Evolutionary conservation across 139 green algal species (phyloP), one percentile per base, ranked within the genome.

Genomic region (Limnomonas spitsbergensis): DNA sequence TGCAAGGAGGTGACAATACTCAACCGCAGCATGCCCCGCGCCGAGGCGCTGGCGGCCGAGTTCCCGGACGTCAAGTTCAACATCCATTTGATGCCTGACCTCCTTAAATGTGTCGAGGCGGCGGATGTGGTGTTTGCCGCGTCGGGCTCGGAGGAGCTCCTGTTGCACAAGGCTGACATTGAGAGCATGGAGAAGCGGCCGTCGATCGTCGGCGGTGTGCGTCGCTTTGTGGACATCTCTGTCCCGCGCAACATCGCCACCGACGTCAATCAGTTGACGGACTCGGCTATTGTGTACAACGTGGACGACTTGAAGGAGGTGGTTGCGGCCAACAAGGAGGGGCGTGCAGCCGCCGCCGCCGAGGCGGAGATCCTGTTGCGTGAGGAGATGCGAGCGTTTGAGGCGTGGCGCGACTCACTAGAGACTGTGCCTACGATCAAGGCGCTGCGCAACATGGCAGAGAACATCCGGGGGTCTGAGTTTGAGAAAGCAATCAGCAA

Each of bases 391-490:
- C 76, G 83, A 32, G 80, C 87, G 0, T 99, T 99, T 83, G 96
- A 99, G 89, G 90, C 91, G 37, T 99, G 96, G 96, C 85, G 96
- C 24, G 96, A 99, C 87, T 94, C 84, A 0, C 83, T 99, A 37
- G 96, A 98, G 80, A 99, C 96, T 1, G 96, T 99, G 66, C 96
- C 96, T 61, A 98, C 95, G 52, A 99, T 99, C 89, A 99, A 99
- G 90, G 91, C 92, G 34, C 89, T 99, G 73, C 88, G 95, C 66
- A 82, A 76, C 76, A 98, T 97, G 86, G 94, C 95, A 27, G 96
- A 99, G 86, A 42, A 78, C 37, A 97, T 99, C 53, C 86, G 96
- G 0, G 81, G 87, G 0, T 39, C 73, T 2, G 96, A 99, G 88
- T 91, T 99, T 66, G 96, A 99, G 56, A 97, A 97, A 89, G 90